These are phyloP conservation scores for Chalara sp. DNA, from an alignment of 2,329 filamentous ascomycete species.

Conservation along the genomic window DNA sequence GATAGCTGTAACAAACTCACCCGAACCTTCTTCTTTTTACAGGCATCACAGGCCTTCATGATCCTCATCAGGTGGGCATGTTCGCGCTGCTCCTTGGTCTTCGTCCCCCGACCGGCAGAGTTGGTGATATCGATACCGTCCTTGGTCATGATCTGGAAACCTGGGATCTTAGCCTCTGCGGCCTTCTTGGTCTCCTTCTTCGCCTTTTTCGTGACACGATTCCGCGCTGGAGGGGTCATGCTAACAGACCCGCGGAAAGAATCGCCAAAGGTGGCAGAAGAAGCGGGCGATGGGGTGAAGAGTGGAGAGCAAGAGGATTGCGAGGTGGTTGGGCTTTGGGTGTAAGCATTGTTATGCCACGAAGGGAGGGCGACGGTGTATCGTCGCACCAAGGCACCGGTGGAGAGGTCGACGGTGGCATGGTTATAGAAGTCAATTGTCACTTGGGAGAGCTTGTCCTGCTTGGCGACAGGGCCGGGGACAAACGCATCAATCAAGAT, in stretches of 20 bases:
- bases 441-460: conserved; percentile 51
- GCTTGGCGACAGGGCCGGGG: conserved; percentile 43
- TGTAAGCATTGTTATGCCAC: conserved; percentile 31
- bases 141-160: conserved; percentile 61
- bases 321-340: conserved; percentile 18
- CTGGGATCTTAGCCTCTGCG: conserved; percentile 36
- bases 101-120: conserved; percentile 53
- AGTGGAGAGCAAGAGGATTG: conserved; percentile 46
- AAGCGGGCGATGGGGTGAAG: conserved; percentile 32
- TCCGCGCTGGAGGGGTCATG: conserved; percentile 16
- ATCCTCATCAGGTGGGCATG: conserved; percentile 61
- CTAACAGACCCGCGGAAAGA: conserved; percentile 19
- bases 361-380: conserved; percentile 27
- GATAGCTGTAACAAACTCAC: conserved; percentile 10
- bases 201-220: conserved; percentile 19
- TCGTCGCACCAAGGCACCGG: conserved; percentile 46
- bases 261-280: conserved; percentile 36
- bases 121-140: conserved; percentile 58
- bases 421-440: conserved; percentile 54
- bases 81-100: conserved; percentile 62
- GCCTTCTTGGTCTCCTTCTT: conserved; percentile 23
- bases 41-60: conserved; percentile 60
- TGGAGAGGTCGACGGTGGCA: conserved; percentile 51
- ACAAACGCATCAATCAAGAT: conserved; percentile 52
- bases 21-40: conserved; percentile 56